Evolutionary conservation across 768 basidiomycete species (phyloP).

Genomic region (Tulasnella sp.): DNA sequence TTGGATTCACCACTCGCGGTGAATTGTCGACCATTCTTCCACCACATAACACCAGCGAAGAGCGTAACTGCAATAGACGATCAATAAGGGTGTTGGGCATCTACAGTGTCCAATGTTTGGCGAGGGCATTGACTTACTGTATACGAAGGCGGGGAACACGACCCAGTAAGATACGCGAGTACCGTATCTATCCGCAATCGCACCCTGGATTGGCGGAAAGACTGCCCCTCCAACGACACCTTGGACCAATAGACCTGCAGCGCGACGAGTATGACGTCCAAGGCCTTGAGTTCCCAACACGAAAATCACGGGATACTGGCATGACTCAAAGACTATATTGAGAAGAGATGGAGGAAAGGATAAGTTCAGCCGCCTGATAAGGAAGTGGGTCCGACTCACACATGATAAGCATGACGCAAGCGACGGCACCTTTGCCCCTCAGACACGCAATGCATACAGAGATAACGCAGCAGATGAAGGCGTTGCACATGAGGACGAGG

Average conservation of each 20-base stretch:
- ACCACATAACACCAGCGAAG: too few relatives aligned
- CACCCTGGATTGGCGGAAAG: constrained; percentile 12
- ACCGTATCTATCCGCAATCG: constrained; percentile 8
- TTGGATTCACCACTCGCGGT: too few relatives aligned
- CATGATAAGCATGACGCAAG: constrained; percentile 32
- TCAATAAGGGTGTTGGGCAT: too few relatives aligned
- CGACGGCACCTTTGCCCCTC: constrained; percentile 45
- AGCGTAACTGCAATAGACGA: too few relatives aligned
- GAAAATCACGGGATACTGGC: constrained; percentile 1
- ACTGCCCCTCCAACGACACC: constrained; percentile 9
- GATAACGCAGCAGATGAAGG: constrained; percentile 41
- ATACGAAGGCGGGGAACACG: constrained; percentile 9
- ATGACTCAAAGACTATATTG: too few relatives aligned
- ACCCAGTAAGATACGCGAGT: constrained; percentile 6
- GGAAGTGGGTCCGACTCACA: too few relatives aligned
- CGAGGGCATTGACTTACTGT: background rate
- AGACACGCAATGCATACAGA: constrained; percentile 41
- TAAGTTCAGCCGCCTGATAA: too few relatives aligned
- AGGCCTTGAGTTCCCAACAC: constrained; percentile 1
- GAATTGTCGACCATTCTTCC: too few relatives aligned
- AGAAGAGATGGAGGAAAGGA: too few relatives aligned
- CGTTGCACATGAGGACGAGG: constrained; percentile 46
- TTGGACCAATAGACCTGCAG: background rate
- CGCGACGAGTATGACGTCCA: constrained; percentile 9
- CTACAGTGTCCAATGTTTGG: too few relatives aligned